Percentiles rank a stretch among this genome's conserved stretches.
phyloP scores from a whole-genome alignment of 441 rosid genomes.

The Gossypium lobatum region DNA sequence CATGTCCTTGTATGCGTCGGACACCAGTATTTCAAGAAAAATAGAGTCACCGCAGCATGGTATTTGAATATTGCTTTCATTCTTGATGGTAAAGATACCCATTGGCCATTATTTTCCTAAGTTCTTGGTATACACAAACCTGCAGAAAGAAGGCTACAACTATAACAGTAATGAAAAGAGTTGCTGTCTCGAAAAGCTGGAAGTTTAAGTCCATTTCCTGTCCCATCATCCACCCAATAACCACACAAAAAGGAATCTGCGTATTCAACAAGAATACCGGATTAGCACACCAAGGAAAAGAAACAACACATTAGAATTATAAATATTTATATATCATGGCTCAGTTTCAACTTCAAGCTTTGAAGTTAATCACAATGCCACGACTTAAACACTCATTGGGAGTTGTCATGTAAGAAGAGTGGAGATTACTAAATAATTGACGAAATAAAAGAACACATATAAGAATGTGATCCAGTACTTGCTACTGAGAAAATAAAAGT shows the following conservation, averaged over 20 bases:
- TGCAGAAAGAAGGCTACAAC: conserved; percentile 92
- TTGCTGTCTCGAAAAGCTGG: conserved; percentile 88
- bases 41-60: too few species aligned
- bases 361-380: not conserved
- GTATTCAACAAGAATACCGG: conserved; percentile 5
- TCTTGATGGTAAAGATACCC: not conserved
- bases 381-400: not conserved
- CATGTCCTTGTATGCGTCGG: too few species aligned
- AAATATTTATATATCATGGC: not conserved
- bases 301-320: not conserved
- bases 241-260: conserved; percentile 95
- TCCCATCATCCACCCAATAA: conserved; percentile 65
- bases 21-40: too few species aligned
- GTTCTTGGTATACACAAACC: conserved; percentile 32
- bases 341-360: not conserved
- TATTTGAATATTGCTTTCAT: not conserved
- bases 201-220: conserved; percentile 66
- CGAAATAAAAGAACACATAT: not conserved
- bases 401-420: not conserved
- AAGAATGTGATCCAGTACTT: not conserved
- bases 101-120: not conserved
- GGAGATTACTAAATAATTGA: not conserved
- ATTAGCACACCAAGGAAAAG: not conserved
- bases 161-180: conserved; percentile 78
- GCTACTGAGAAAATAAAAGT: not conserved